Conservation (phyloP, 192 early-diverging fungal species). For the Coemansia sp. region DNA sequence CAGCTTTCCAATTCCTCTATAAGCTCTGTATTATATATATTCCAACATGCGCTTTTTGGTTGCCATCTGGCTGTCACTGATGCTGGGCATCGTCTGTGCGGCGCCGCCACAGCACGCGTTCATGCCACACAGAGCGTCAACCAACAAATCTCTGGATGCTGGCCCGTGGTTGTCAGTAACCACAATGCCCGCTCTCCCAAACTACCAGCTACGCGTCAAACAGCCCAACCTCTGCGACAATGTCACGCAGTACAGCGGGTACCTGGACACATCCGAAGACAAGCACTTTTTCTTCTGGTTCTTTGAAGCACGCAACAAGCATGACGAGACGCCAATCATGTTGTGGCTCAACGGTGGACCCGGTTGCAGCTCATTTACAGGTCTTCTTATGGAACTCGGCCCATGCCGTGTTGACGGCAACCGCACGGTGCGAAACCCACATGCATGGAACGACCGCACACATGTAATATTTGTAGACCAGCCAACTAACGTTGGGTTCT, state of each 20-base stretch:
- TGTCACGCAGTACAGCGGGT: slow-evolving; percentile 85
- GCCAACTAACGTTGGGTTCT: slow-evolving; percentile 87
- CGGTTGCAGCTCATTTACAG: slow-evolving; percentile 74
- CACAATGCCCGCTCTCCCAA: neutral
- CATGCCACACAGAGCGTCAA: neutral
- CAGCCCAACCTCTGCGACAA: slow-evolving; percentile 75
- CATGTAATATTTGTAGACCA: slow-evolving; percentile 80
- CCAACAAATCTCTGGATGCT: neutral
- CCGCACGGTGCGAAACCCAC: slow-evolving; percentile 65
- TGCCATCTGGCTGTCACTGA: neutral
- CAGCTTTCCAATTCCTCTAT: too few relatives aligned
- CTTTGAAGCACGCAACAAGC: slow-evolving; percentile 80
- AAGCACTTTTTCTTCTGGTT: slow-evolving; percentile 94
- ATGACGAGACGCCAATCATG: slow-evolving; percentile 62
- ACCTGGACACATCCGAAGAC: slow-evolving; percentile 61
- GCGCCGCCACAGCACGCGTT: neutral
- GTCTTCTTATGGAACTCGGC: slow-evolving; percentile 72
- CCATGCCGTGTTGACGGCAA: slow-evolving; percentile 85
- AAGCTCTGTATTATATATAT: too few relatives aligned
- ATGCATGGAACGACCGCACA: slow-evolving; percentile 90
- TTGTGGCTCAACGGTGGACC: slow-evolving; percentile 83
- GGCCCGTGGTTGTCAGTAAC: neutral
- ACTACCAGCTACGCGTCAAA: slow-evolving; percentile 18
- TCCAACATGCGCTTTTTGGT: too few relatives aligned
- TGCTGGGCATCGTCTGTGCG: neutral